Base-by-base conservation (phyloP, 2,329 filamentous ascomycete species). In the Whalleya microplaca region DNA sequence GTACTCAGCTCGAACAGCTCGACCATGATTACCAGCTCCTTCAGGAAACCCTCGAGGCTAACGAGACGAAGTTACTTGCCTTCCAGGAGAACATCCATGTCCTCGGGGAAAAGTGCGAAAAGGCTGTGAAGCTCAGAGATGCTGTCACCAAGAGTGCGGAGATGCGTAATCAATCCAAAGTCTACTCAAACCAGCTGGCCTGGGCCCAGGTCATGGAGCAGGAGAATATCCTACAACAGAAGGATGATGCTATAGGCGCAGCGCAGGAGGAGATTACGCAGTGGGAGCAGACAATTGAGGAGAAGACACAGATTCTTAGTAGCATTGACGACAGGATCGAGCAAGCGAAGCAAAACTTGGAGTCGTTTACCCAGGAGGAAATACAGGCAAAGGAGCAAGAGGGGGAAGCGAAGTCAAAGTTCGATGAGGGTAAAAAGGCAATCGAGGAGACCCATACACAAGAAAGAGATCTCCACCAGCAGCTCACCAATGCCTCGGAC, bases 1-100 rank as follows among this genome's bases (percentile, higher is more conserved):
- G 95, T 21, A 96, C 96, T 0, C 93, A 98, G 67, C 83, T 99
- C 0, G 92, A 98, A 71, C 89, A 94, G 65, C 81, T 99, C 9
- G 92, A 96, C 70, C 88, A 91, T 59, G 95, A 99, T 69, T 99
- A 99, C 73, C 85, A 87, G 56, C 79, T 96, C 55, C 86, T 97
- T 14, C 86, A 89, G 58, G 89, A 96, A 63, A 88, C 85, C 2
- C 80, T 95, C 19, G 90, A 96, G 62, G 84, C 84, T 32, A 91
- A 88, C 56, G 82, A 88, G 53, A 78, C 78, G 29, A 90, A 89
- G 64, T 75, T 91, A 1, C 75, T 79, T 9, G 80, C 80, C 23
- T 84, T 85, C 40, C 73, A 83, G 43, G 84, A 85, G n/a, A 85
- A 90, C 56, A 76, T 92, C n/a, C 75, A 78, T 10, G 73, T 76